These are phyloP conservation scores for Lecanicillium sp. DNA, from an alignment of 2,329 filamentous ascomycete species.

Conservation along the genomic window DNA sequence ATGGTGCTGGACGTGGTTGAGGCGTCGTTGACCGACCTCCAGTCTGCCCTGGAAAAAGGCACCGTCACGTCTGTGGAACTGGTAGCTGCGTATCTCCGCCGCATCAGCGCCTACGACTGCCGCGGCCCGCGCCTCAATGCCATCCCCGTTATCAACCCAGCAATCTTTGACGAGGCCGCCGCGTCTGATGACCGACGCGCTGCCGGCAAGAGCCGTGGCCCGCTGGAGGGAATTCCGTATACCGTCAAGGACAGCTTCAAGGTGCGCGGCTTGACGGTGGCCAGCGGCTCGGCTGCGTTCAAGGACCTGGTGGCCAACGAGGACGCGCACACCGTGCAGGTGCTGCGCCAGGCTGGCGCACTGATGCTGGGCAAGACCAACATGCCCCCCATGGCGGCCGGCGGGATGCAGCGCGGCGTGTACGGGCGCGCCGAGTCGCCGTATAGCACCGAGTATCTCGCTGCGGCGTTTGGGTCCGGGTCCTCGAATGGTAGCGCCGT, in stretches of 20 bases:
- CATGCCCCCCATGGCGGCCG: constrained; percentile 40
- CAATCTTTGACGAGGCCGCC: constrained; percentile 18
- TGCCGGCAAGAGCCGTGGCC: constrained; percentile 2
- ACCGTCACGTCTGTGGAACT: constrained; percentile 19
- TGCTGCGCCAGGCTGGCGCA: constrained; percentile 39
- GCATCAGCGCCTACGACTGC: constrained; percentile 18
- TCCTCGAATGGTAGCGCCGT: constrained; percentile 48
- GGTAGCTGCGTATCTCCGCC: constrained; percentile 16
- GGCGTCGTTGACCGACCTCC: constrained; percentile 17
- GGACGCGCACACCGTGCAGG: constrained; percentile 42
- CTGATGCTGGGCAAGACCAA: constrained; percentile 30
- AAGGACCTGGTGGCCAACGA: constrained; percentile 38
- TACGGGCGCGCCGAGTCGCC: constrained; percentile 48
- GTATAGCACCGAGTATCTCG: constrained; percentile 42
- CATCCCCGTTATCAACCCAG: constrained; percentile 17
- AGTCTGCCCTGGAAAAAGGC: constrained; percentile 11
- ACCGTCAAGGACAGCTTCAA: constrained; percentile 52
- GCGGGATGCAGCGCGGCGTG: constrained; percentile 47
- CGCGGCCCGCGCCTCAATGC: constrained; percentile 18
- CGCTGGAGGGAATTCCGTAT: constrained; percentile 48
- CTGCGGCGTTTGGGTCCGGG: constrained; percentile 46
- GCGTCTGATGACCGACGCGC: constrained; percentile 20
- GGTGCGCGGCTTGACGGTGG: constrained; percentile 43
- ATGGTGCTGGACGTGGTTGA: constrained; percentile 15
- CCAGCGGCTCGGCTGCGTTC: constrained; percentile 48